A percentile compares a stretch with the other conserved stretches of the same genome.
phyloP scores from a whole-genome alignment of 495 filamentous ascomycete genomes.

The Thozetella sp. region DNA sequence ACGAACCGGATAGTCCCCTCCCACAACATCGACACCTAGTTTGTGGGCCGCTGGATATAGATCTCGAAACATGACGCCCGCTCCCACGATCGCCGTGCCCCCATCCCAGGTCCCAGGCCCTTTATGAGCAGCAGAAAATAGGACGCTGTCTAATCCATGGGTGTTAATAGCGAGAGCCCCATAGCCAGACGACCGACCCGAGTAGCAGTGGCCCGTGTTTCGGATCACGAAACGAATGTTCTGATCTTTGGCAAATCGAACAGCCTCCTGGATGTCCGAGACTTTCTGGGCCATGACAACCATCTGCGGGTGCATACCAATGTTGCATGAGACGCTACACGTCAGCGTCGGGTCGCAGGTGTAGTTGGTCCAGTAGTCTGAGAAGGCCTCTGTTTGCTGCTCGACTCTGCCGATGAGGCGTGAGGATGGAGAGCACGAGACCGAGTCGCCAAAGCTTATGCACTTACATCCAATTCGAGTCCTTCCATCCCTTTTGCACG shows the following conservation, averaged over 20 bases:
- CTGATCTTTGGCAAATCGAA: conserved; percentile 38
- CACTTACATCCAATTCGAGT: not conserved
- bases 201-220: conserved; percentile 37
- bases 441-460: not conserved
- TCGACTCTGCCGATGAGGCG: not conserved
- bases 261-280: conserved; percentile 30
- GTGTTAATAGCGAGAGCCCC: conserved; percentile 47
- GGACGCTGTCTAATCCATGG: conserved; percentile 44
- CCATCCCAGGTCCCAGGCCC: conserved; percentile 15
- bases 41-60: conserved; percentile 38
- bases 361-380: conserved; percentile 6
- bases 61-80: conserved; percentile 53
- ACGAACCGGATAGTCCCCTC: conserved; percentile 33
- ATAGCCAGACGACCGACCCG: conserved; percentile 41
- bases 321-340: conserved; percentile 31
- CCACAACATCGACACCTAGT: conserved; percentile 44
- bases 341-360: conserved; percentile 8
- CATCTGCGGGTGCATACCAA: conserved; percentile 46
- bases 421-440: not conserved
- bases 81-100: conserved; percentile 46
- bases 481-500: not conserved
- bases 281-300: conserved; percentile 38
- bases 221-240: conserved; percentile 35
- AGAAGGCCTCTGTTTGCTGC: not conserved
- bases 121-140: conserved; percentile 31